Evolutionary conservation across 768 basidiomycete species (phyloP).

Genomic region (Pleurotus giganteus): DNA sequence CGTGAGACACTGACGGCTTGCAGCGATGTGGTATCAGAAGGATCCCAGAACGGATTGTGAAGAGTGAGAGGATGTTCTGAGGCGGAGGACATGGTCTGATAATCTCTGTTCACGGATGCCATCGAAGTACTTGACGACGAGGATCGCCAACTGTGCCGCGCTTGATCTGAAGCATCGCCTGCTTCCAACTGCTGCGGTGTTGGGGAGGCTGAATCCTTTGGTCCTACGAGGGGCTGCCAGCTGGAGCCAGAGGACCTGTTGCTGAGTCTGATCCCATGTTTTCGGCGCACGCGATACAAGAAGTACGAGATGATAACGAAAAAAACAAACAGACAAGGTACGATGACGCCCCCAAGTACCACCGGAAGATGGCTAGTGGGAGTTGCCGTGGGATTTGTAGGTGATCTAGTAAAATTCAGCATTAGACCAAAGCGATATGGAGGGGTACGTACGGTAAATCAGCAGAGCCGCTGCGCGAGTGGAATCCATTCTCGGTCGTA

Average conservation of each 20-base stretch:
- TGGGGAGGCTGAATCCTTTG: background rate
- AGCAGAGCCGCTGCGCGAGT: too few relatives aligned
- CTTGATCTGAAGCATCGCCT: background rate
- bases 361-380: background rate
- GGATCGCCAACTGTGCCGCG: conserved; percentile 1
- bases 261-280: background rate
- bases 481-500: too few relatives aligned
- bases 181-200: background rate
- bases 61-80: background rate
- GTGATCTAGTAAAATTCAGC: too few relatives aligned
- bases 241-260: background rate
- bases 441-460: too few relatives aligned
- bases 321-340: background rate
- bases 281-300: background rate
- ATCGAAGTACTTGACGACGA: background rate
- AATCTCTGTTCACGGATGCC: background rate
- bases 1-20: conserved; percentile 1
- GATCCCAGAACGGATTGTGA: conserved; percentile 9
- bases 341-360: background rate
- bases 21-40: background rate
- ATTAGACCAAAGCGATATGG: background rate
- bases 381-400: background rate
- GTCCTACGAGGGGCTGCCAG: background rate
- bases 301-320: conserved; percentile 1
- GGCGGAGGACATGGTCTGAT: background rate